Base-by-base conservation (phyloP, 768 basidiomycete species). In the Lactarius psammicola region DNA sequence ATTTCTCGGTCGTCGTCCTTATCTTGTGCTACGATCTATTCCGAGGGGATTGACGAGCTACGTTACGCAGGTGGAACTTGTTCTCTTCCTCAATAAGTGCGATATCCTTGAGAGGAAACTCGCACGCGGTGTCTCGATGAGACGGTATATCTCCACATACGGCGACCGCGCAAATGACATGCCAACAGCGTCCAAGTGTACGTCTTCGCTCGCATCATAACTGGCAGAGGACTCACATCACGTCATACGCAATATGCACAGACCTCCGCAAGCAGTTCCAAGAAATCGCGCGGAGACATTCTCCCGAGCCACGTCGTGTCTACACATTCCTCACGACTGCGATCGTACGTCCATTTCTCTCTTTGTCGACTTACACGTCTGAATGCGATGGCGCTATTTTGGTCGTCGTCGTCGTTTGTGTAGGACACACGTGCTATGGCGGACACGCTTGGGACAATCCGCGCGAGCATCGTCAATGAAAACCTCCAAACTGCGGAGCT, bases 111-210 rank as follows among this genome's bases (percentile, higher is more conserved):
- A 85, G 65, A 77, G 83, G 71, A 89, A 90, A 74, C 80, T 91
- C 49, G 80, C 81, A 59, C 78, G 79, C n/a, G 86, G 86, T 10
- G 77, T 85, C 53, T 74, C 76, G 70, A 78, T 93, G 34, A 84
- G 79, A 28, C 79, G 81, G 26, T 86, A 80, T 72, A 78, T 92
- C 23, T 82, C 87, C 2, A 86, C 85, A 36, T 92, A 87, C 66
- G 89, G 85, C 2, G 81, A 86, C 59, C 80, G 86, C 33, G 81
- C 85, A 10, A 94, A 93, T 70, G 88, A 91, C 61, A 80, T 83
- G 5, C 80, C 78, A 23, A 75, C 81, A 15, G 84, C 85, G 57
- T 81, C 89, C 7, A 84, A 83, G 75, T 92, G 90, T 91, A 68
- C 63, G 82, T 79, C 33, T n/a, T 63, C 6, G 3, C 31, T 34